Percentiles rank a stretch among this genome's conserved stretches.
Evolutionary conservation across 2,329 filamentous ascomycete species (phyloP).

Genomic region (Mycosphaerella sp.): DNA sequence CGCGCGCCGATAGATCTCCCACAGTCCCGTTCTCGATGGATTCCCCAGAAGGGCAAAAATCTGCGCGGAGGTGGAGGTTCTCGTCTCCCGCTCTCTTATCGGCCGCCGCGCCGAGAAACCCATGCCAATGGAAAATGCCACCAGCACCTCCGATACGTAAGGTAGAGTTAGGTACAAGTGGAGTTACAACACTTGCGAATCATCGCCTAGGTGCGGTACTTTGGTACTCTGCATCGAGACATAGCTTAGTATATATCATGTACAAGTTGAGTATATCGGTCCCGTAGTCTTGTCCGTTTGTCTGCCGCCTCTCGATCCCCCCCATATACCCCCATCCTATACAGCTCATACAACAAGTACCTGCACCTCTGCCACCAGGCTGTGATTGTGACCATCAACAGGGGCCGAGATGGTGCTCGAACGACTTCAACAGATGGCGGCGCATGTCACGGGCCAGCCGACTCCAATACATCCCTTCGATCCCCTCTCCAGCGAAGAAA

Average conservation of each 20-base stretch:
- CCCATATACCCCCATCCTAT: background rate
- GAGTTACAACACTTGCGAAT: background rate
- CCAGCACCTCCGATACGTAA: background rate
- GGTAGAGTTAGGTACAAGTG: no score
- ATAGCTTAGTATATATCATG: background rate
- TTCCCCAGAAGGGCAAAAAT: background rate
- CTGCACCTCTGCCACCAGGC: background rate
- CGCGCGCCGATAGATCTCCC: no score
- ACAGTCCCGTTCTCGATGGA: background rate
- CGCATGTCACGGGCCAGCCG: slow-evolving; percentile 53
- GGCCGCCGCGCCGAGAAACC: background rate
- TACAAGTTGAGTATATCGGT: background rate
- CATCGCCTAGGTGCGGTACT: background rate
- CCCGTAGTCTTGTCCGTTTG: background rate
- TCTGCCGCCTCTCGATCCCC: background rate
- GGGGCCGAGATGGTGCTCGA: slow-evolving; percentile 27
- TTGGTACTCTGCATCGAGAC: no score
- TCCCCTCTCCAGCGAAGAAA: slow-evolving; percentile 66
- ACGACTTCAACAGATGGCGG: slow-evolving; percentile 42
- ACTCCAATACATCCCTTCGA: slow-evolving; percentile 65
- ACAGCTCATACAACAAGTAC: no score
- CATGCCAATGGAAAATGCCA: background rate
- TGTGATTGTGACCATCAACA: background rate
- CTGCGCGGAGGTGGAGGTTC: background rate
- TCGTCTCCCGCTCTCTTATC: background rate